Conservation (phyloP, 768 basidiomycete genomes). For the Collybia nuda region DNA sequence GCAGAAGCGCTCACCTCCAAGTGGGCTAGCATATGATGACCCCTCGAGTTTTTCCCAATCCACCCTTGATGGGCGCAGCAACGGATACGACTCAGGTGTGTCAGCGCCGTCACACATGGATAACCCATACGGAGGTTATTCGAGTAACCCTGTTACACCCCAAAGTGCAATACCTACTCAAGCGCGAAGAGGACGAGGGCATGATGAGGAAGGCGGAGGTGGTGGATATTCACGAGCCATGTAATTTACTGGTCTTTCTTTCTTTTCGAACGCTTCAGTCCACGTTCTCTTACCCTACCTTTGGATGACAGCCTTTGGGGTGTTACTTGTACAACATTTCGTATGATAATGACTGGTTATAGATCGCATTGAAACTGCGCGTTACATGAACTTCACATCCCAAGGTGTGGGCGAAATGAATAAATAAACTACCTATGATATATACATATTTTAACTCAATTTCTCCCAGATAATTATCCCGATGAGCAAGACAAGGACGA, state of each 20-base stretch:
- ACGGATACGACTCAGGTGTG: conserved; percentile 2
- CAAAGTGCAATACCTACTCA: conserved; percentile 15
- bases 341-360: neutral
- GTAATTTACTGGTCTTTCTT: conserved; percentile 23
- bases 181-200: conserved; percentile 22
- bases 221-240: conserved; percentile 26
- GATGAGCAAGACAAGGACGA: conserved; percentile 83
- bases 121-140: conserved; percentile 19
- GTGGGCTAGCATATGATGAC: conserved; percentile 29
- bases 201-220: conserved; percentile 28
- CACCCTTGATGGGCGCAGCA: neutral
- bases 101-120: conserved; percentile 4
- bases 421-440: too few species aligned
- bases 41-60: conserved; percentile 13
- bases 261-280: neutral
- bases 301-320: neutral
- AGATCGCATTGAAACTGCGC: too few species aligned
- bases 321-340: conserved; percentile 19
- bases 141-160: conserved; percentile 12
- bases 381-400: too few species aligned
- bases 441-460: conserved; percentile 33
- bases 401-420: too few species aligned
- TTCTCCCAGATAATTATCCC: conserved; percentile 81
- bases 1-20: conserved; percentile 19
- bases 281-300: conserved; percentile 11